Evolutionary conservation across 2,329 filamentous ascomycete genomes (phyloP).

Genomic region (Aaosphaeria pasadenensis): DNA sequence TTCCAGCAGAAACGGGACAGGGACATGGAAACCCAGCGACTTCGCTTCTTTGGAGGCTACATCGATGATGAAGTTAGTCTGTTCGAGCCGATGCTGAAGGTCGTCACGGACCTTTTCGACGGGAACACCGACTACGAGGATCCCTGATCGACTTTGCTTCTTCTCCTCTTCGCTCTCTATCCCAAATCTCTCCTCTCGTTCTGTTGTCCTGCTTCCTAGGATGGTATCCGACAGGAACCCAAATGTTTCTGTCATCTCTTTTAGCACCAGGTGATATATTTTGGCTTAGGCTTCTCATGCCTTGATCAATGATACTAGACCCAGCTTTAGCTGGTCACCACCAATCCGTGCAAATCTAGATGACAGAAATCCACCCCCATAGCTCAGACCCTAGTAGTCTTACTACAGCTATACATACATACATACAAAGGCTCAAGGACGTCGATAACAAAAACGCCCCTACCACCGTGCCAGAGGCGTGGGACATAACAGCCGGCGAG

Average conservation of each 20-base stretch:
- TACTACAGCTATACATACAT: constrained; percentile 5
- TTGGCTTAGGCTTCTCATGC: not conserved
- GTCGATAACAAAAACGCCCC: too few species aligned
- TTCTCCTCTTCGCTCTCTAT: constrained; percentile 1
- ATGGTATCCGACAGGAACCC: not conserved
- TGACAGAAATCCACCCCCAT: constrained; percentile 3
- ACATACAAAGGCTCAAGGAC: constrained; percentile 21
- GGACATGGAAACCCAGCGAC: constrained; percentile 32
- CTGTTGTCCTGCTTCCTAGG: not conserved
- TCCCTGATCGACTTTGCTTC: constrained; percentile 23
- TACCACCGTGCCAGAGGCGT: constrained; percentile 30
- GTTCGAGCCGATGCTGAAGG: constrained; percentile 45
- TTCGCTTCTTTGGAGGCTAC: constrained; percentile 44
- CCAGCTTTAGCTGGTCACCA: constrained; percentile 11
- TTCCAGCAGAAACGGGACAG: constrained; percentile 24
- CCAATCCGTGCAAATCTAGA: constrained; percentile 26
- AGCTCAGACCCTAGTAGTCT: constrained; percentile 6
- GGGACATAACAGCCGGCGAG: constrained; percentile 32
- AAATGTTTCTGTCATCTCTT: not conserved
- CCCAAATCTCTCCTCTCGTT: constrained; percentile 13
- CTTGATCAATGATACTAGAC: not conserved
- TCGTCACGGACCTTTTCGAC: constrained; percentile 46
- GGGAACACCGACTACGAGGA: constrained; percentile 45
- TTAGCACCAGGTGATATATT: not conserved
- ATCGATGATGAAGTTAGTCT: constrained; percentile 42